Base-by-base conservation (phyloP, 2,329 filamentous ascomycete genomes). In the Scytalidium sp. region DNA sequence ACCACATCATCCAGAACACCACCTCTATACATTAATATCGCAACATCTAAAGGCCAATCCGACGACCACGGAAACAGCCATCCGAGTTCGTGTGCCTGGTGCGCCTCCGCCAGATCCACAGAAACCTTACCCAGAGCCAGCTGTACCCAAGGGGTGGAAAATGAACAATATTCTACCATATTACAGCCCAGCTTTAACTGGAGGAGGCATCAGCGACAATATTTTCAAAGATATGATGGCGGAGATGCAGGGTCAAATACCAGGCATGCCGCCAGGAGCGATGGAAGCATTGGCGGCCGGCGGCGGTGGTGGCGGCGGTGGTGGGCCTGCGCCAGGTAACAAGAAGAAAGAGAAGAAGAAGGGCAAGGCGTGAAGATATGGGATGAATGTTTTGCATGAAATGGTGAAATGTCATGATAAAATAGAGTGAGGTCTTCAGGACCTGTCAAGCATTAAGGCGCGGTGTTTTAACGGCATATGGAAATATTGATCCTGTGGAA, bases 221-320 rank as follows among this genome's bases (percentile, higher is more conserved):
- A 83, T 97, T 54, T 84, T 97, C 64, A 90, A 94, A 75, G 92
- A 97, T 60, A 96, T 97, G 78, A 96, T 97, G 92, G 86, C 84
- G 63, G 90, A 95, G 73, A 96, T 97, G 90, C 75, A 79, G 45
- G 59, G 60, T 46, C 57, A 52, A 10, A 65, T 70, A 60, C 66
- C 69, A 3, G 65, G 65, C 42, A 61, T 59, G 63, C 60, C 54
- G 45, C 69, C 73, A 55, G 68, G 73, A 56, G 66, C 66, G 45
- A 66, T 68, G 25, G 74, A 80, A 70, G 75, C 79, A 51, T 74
- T 74, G 6, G 79, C 81, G 72, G 80, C 81, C 60, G 61, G 53
- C 19, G 60, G 51, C 5, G 59, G 57, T 13, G 61, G 57, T 9
- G 52, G 48, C 13, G 54, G 29, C 2, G 59, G 56, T 19, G 56